Base-by-base conservation (phyloP, 495 filamentous ascomycete species). In the Amphirosellinia nigrospora region DNA sequence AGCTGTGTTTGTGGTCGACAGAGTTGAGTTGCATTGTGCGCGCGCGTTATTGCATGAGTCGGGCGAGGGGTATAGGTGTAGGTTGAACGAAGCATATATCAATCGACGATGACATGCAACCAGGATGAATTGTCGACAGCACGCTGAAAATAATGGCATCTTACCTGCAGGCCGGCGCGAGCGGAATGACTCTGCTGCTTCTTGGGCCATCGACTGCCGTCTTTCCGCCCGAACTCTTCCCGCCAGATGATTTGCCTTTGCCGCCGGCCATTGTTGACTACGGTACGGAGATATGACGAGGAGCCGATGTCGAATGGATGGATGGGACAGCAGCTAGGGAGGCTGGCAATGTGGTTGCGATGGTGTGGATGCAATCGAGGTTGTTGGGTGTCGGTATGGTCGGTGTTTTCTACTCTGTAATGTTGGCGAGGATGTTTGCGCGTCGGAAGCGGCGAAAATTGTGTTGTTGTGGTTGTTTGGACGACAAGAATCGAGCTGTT, bases 121-220 rank as follows among this genome's bases (percentile, higher is more conserved):
- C 23, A 28, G 7, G 45, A 69, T 19, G 66, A 36, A 36, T 59
- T 36, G 28, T 23, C 65, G 26, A 50, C 26, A 56, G 38, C 56
- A 52, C 55, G 34, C 55, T 66, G 72, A 72, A 72, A 53, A 71
- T 48, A 32, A 70, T 28, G 53, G 16, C 32, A 77, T 89, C 96
- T 88, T 85, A 99, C 96, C 92, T 99, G 96, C 77, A 99, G 88
- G 82, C 96, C 96, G 82, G 96, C 96, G 83, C 98, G 97, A 76
- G 93, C 93, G 75, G 95, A 98, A 86, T 99, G 96, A 77, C 94
- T 97, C 85, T 98, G 95, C 82, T 98, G 94, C 76, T 93, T 92
- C 86, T 98, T 97, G 80, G 88, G 80, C 86, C 83, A 61, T 89
- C 89, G 61, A 89, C 92, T 77, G 93, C 92, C 67, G 92, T 96